A percentile compares a stretch with the other conserved stretches of the same genome.
Conservation (phyloP, 768 basidiomycete species). For the Royoungia palumana region DNA sequence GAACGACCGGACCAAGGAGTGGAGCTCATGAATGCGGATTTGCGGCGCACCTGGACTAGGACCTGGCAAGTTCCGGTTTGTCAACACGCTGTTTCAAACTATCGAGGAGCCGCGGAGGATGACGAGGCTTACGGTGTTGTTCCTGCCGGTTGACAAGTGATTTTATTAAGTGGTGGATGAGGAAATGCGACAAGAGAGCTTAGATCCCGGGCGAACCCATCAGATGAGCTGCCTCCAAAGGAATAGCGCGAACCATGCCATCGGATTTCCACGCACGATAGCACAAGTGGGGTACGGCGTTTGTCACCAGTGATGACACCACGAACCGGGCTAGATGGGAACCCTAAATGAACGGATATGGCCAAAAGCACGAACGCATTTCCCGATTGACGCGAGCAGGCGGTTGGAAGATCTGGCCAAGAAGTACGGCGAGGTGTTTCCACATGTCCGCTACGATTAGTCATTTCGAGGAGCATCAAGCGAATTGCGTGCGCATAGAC, state of each 20-base stretch:
- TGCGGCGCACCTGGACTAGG: background rate
- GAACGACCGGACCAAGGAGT: background rate
- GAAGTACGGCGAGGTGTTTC: constrained; percentile 13
- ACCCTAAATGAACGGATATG: constrained; percentile 34
- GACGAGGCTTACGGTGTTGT: constrained; percentile 3
- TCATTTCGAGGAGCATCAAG: constrained; percentile 8
- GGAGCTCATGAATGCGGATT: background rate
- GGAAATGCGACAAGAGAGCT: constrained; percentile 6
- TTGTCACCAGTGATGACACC: constrained; percentile 20
- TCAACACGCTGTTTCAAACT: constrained; percentile 17
- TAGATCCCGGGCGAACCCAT: constrained; percentile 17
- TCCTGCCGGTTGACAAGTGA: constrained; percentile 7
- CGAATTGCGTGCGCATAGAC: constrained; percentile 17
- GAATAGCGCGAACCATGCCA: constrained; percentile 12
- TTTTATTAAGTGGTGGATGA: background rate
- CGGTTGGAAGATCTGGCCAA: constrained; percentile 20
- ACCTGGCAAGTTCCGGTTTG: constrained; percentile 13
- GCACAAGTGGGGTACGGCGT: constrained; percentile 19
- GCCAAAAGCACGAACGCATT: constrained; percentile 20
- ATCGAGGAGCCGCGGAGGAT: constrained; percentile 28
- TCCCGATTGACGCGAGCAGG: constrained; percentile 26
- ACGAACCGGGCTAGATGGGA: constrained; percentile 10
- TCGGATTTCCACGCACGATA: constrained; percentile 7
- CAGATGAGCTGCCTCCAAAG: constrained; percentile 16
- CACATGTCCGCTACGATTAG: constrained; percentile 15